phyloP scores from a whole-genome alignment of 2,329 filamentous ascomycete genomes.

The Colletotrichum chrysophilum region DNA sequence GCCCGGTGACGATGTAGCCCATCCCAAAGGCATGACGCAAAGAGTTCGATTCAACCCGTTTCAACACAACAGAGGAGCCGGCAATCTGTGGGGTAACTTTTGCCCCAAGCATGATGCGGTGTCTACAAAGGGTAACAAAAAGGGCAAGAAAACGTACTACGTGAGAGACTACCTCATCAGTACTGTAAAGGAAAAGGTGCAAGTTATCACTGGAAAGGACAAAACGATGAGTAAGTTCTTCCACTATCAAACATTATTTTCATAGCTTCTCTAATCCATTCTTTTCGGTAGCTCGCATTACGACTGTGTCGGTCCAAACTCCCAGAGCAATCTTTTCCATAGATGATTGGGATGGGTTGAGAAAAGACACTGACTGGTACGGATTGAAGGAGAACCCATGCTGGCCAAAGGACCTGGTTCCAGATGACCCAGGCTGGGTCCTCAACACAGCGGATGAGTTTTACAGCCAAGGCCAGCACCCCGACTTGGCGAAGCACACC shows the following conservation, averaged over 20 bases:
- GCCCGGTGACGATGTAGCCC: rapidly evolving
- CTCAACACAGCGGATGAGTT: neutral
- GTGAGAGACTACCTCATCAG: neutral
- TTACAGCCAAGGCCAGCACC: neutral
- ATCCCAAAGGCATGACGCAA: neutral
- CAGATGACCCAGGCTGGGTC: neutral
- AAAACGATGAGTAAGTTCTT: neutral
- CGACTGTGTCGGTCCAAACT: neutral
- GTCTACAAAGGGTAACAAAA: too few relatives aligned
- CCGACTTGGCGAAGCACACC: neutral
- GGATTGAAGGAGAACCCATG: neutral
- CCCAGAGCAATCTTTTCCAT: neutral
- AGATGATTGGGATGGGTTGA: neutral
- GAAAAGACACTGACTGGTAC: neutral
- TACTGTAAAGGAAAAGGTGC: rapidly evolving
- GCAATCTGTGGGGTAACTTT: neutral
- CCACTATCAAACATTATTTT: too few relatives aligned
- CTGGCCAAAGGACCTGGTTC: neutral
- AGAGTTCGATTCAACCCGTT: neutral
- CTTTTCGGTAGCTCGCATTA: neutral
- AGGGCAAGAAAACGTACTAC: too few relatives aligned
- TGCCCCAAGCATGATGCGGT: neutral
- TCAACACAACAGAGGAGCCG: neutral
- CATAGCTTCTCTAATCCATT: too few relatives aligned
- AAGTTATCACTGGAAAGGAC: neutral